Percentiles rank a stretch among this genome's conserved stretches.
Evolutionary conservation across 2,329 filamentous ascomycete species (phyloP).

Genomic region (Pseudogymnoascus sp.): DNA sequence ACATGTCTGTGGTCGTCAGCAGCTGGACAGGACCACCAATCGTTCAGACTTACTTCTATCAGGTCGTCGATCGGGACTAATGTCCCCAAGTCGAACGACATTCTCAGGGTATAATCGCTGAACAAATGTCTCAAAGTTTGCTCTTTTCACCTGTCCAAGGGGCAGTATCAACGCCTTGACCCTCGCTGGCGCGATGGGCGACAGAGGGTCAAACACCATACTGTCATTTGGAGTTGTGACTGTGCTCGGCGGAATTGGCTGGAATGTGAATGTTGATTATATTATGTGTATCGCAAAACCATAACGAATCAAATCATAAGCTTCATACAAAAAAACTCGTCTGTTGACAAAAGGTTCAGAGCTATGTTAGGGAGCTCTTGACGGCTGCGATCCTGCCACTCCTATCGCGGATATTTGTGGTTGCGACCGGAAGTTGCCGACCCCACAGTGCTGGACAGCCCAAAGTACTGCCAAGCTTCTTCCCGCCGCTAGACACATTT

Average conservation of each 20-base stretch:
- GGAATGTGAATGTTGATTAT: not conserved
- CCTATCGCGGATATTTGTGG: conserved; percentile 8
- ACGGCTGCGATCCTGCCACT: conserved; percentile 2
- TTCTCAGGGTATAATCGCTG: conserved; percentile 69
- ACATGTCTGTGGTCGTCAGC: conserved; percentile 59
- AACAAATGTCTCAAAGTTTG: conserved; percentile 71
- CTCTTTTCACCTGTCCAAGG: conserved; percentile 74
- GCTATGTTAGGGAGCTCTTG: conserved; percentile 1
- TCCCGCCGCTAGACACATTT: conserved; percentile 7
- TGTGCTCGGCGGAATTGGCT: not conserved
- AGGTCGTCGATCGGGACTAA: conserved; percentile 74
- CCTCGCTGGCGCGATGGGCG: conserved; percentile 84
- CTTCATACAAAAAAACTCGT: not conserved
- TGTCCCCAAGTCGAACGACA: conserved; percentile 75
- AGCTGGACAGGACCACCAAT: conserved; percentile 1
- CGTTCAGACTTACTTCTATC: conserved; percentile 62
- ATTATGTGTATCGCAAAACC: not conserved
- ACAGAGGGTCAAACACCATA: conserved; percentile 84
- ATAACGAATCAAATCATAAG: conserved; percentile 8
- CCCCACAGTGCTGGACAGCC: not conserved
- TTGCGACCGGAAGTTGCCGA: conserved; percentile 6
- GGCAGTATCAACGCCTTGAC: conserved; percentile 82
- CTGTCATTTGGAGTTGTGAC: conserved; percentile 38
- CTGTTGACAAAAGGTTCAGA: not conserved
- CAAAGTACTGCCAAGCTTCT: not conserved